phyloP scores from a whole-genome alignment of 2,329 filamentous ascomycete genomes.

The Aspergillus intermedius region DNA sequence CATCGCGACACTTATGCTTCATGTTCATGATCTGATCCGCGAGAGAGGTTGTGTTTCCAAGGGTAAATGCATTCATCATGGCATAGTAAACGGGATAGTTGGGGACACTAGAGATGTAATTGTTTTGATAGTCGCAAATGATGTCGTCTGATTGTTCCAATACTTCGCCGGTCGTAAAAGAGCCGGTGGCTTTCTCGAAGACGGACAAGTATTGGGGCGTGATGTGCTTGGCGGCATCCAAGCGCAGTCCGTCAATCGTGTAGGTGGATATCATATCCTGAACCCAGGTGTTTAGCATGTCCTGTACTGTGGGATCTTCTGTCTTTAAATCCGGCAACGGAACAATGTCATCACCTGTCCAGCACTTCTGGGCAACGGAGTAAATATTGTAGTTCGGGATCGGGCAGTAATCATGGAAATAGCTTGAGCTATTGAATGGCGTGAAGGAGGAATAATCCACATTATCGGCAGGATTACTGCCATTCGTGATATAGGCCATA shows the following conservation, averaged over 20 bases:
- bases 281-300: conserved; percentile 39
- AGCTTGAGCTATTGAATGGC: conserved; percentile 21
- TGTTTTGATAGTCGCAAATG: conserved; percentile 37
- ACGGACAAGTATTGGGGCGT: conserved; percentile 35
- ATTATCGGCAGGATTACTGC: conserved; percentile 16
- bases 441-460: conserved; percentile 21
- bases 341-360: conserved; percentile 45
- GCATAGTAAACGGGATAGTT: conserved; percentile 42
- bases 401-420: conserved; percentile 23
- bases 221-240: conserved; percentile 46
- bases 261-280: conserved; percentile 38
- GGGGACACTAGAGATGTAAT: conserved; percentile 38
- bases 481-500: conserved; percentile 31
- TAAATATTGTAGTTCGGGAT: conserved; percentile 30
- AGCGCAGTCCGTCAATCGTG: conserved; percentile 45
- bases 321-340: conserved; percentile 44
- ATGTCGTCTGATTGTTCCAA: conserved; percentile 31
- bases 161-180: conserved; percentile 45
- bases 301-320: conserved; percentile 34
- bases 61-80: conserved; percentile 29
- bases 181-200: conserved; percentile 31
- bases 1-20: conserved; percentile 30
- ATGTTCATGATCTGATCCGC: conserved; percentile 18
- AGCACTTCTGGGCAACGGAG: conserved; percentile 39
- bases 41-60: conserved; percentile 24